Percentiles rank a stretch among this genome's conserved stretches.
Evolutionary conservation across 2,329 filamentous ascomycete species (phyloP).

Genomic region (Aspergillus sclerotialis): DNA sequence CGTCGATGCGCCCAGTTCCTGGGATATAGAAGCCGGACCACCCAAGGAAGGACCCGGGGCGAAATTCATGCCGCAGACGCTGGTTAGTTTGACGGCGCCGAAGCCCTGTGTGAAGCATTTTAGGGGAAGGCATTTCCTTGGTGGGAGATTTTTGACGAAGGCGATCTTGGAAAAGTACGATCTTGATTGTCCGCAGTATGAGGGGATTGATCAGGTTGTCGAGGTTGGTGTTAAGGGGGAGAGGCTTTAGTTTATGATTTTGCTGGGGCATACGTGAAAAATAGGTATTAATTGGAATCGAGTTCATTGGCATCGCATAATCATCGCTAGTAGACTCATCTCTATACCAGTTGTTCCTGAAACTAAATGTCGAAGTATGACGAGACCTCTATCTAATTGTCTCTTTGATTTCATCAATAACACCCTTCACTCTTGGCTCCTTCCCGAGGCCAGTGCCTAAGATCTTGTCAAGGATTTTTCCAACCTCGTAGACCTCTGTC

Average conservation of each 20-base stretch:
- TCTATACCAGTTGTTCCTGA: too few species aligned
- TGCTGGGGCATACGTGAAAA: neutral
- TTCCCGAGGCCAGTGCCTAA: conserved; percentile 45
- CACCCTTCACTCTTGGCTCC: conserved; percentile 54
- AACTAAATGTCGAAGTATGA: too few species aligned
- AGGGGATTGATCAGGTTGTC: conserved; percentile 81
- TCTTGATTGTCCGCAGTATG: conserved; percentile 73
- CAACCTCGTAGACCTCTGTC: conserved; percentile 50
- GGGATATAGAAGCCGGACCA: conserved; percentile 85
- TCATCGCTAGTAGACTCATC: too few species aligned
- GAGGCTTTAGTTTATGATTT: conserved; percentile 20
- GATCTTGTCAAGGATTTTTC: conserved; percentile 40
- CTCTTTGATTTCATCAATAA: conserved; percentile 54
- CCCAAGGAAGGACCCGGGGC: conserved; percentile 69
- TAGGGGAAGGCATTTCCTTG: conserved; percentile 81
- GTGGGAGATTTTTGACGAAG: conserved; percentile 78
- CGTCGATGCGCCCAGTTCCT: conserved; percentile 89
- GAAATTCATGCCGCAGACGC: conserved; percentile 68
- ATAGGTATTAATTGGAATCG: too few species aligned
- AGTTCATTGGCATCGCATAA: too few species aligned
- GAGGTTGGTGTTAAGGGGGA: conserved; percentile 53
- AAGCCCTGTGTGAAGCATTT: conserved; percentile 85
- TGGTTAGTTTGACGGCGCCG: conserved; percentile 87
- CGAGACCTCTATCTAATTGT: too few species aligned
- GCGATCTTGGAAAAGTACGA: conserved; percentile 77